Base-by-base conservation (phyloP, 352 stramenopile species). In the Thalassiosira pacifica region DNA sequence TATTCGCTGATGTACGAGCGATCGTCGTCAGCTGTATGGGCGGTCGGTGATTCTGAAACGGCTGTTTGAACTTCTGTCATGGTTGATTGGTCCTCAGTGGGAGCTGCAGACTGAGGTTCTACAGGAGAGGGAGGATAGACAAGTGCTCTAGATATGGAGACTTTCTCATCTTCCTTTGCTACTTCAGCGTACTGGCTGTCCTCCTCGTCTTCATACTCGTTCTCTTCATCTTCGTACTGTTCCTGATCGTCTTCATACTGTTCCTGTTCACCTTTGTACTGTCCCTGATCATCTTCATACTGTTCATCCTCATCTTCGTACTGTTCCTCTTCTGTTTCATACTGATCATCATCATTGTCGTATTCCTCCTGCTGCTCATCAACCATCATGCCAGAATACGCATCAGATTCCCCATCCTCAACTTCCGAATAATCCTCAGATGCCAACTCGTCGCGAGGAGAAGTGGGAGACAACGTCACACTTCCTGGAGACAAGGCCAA, bases 291-390 rank as follows among this genome's bases (percentile, higher is more conserved):
- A 19, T 57, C 48, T 57, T 57, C 48, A 57, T 24, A 57, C n/a
- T 57, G 13, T 6, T 57, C 48, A 4, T 57, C 48, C 3, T 57
- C 11, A 57, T 57, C 48, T 24, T 57, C 48, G n/a, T 19, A 24
- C 5, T 57, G 10, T 42, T 42, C 34, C 34, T 42, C 34, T 10
- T 42, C 32, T n/a, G n/a, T n/a, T 57, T 57, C 48, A 57, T 24
- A 57, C n/a, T 57, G 13, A 19, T 57, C 48, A 4, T 57, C 48
- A 6, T 57, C 11, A 57, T 57, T 16, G 2, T 57, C 48, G n/a
- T 57, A 42, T 42, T 42, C 34, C 34, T 42, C 34, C 34, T 42
- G 34, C 13, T 71, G 24, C 45, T 70, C 63, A 27, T 70, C 63
- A 48, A 55, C 60, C 5, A 52, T 52, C n/a, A 1, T 68, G 19